Base-by-base conservation (phyloP, 805 yeast species). In the Candida ipomoeae region DNA sequence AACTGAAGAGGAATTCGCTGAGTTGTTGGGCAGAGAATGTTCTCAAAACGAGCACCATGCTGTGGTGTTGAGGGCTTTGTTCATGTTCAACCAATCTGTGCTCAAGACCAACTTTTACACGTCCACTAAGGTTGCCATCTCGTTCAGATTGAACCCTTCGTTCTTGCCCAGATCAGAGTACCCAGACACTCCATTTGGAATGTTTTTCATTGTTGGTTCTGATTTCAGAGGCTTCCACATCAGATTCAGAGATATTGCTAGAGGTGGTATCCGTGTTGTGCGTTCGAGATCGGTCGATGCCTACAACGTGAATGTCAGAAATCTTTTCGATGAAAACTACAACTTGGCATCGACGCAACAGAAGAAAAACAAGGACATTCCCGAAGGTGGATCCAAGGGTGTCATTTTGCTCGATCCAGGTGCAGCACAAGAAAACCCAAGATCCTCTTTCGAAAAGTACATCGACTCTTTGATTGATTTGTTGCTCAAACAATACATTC, bases 361-460 rank as follows among this genome's bases (percentile, higher is more conserved):
- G 74, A 81, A 92, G 58, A 92, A 92, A 73, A 94, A 92, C 74
- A 92, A 92, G 75, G 99, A 92, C 74, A 94, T 92, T 52, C 98
- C 99, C 44, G 99, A 92, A 77, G 98, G 99, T 66, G 99, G 99
- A 35, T 89, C 97, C 38, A 92, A 92, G 69, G 99, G 99, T 73
- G 99, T 94, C 44, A 87, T 94, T 50, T 78, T 92, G 62, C 77
- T 92, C 58, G 91, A 86, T 62, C 84, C 87, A 40, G 87, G 87
- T 51, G 74, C 73, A 40, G 85, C 89, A 20, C 96, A 87, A 68
- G 87, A 81, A 38, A 81, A 84, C 62, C 89, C 96, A 46, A 82
- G 83, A 56, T 84, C 87, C 50, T 88, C 96, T 32, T 92, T 94
- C 69, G 87, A 85, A 66, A 95, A 94, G 74, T 92, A 92, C 68